Evolutionary conservation across 2,329 filamentous ascomycete genomes (phyloP), one percentile per base, ranked within the genome.

Genomic region (Lojkania enalia): DNA sequence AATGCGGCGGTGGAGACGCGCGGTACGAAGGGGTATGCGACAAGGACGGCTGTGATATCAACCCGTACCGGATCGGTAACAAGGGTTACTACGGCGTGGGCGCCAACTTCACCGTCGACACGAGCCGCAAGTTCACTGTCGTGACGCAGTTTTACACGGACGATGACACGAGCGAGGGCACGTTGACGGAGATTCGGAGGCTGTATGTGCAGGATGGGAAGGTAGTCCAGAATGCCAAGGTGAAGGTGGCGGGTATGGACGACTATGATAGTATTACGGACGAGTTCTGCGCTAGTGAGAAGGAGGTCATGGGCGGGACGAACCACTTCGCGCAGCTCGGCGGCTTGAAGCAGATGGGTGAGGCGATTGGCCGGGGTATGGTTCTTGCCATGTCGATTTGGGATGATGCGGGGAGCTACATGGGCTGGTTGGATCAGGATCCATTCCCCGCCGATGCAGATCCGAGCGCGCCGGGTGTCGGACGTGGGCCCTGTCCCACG

Each of bases 381-480:
- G 81, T 83, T n/a, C 74, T 86, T 11, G 81, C 83, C 46, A 73
- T 86, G 71, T 75, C 71, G 36, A 68, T 82, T 48, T 78, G 75
- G 74, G 79, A 85, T 60, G 83, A 86, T 67, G 77, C 84, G 67
- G 67, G 77, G 50, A 66, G 77, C 55, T 75, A 83, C 67, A 87
- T 88, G 84, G 77, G 83, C 59, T 88, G 85, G 85, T 77, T 88
- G 50, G 84, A 88, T 33, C 39, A 39, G 16, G 42, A 44, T 71
- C 42, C 39, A 5, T 85, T 80, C 71, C 84, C 84, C 14, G 71
- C 73, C 32, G 60, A 69, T 42, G 60, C 52, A 42, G 55, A 67
- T 37, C 39, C 54, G 7, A 54, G 47, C 18, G 43, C 54, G 29
- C 63, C 61, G 18, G 67, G 67, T 42, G 55, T 56, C 7, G 61